Conservation (phyloP, 345 rosid genomes). For the Aurinia saxatilis region DNA sequence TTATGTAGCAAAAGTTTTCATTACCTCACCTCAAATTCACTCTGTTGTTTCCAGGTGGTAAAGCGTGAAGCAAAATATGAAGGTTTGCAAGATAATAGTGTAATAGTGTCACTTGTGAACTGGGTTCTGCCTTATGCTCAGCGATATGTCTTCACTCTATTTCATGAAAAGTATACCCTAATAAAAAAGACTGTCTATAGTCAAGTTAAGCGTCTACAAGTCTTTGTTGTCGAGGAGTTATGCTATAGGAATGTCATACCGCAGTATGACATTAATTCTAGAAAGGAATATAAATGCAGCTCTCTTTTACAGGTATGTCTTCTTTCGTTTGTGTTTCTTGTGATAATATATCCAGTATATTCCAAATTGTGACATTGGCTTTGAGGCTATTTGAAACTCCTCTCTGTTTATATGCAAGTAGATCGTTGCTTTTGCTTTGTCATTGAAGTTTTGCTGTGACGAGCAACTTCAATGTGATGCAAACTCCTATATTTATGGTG, state of each 20-base stretch:
- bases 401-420: slow-evolving; percentile 6
- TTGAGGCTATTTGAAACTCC: neutral
- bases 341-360: neutral
- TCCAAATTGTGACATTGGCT: neutral
- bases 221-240: slow-evolving; percentile 63
- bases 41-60: slow-evolving; percentile 44
- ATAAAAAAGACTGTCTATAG: slow-evolving; percentile 44
- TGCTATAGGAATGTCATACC: slow-evolving; percentile 60
- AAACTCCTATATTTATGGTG: neutral
- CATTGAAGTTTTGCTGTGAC: neutral
- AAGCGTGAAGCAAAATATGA: slow-evolving; percentile 62
- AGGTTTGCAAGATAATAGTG: slow-evolving; percentile 44
- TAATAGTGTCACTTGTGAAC: slow-evolving; percentile 51
- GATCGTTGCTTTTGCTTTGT: neutral
- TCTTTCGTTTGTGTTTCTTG: slow-evolving; percentile 12
- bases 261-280: slow-evolving; percentile 36
- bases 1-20: neutral
- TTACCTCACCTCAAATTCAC: neutral
- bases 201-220: slow-evolving; percentile 36
- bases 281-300: slow-evolving; percentile 47
- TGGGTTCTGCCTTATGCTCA: slow-evolving; percentile 97
- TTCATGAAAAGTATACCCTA: slow-evolving; percentile 48
- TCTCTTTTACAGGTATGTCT: slow-evolving; percentile 63
- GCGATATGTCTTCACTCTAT: slow-evolving; percentile 59
- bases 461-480: neutral